Conservation (phyloP, 2,329 filamentous ascomycete species). For the Claviceps sp. region DNA sequence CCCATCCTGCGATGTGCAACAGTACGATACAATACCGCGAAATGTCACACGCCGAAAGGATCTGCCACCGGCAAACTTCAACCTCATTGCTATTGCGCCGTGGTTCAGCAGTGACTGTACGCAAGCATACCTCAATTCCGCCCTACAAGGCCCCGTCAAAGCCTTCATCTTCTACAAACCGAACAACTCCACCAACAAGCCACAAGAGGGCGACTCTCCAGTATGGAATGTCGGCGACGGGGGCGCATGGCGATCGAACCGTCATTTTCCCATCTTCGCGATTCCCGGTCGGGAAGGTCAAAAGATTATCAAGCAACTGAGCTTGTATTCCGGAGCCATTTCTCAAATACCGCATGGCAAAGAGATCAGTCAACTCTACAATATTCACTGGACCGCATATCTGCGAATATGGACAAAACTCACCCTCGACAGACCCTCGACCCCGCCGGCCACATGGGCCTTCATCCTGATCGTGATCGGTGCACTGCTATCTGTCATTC, state of each 20-base stretch:
- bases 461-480: constrained; percentile 61
- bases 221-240: constrained; percentile 60
- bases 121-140: constrained; percentile 52
- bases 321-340: constrained; percentile 65
- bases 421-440: constrained; percentile 29
- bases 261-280: constrained; percentile 71
- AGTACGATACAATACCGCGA: constrained; percentile 52
- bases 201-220: constrained; percentile 50
- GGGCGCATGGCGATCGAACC: constrained; percentile 56
- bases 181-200: constrained; percentile 40
- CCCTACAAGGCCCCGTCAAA: constrained; percentile 44
- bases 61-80: constrained; percentile 55
- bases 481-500: constrained; percentile 55
- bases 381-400: constrained; percentile 43
- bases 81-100: constrained; percentile 69
- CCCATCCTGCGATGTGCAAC: constrained; percentile 49
- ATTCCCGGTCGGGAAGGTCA: constrained; percentile 55
- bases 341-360: constrained; percentile 44
- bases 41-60: constrained; percentile 64
- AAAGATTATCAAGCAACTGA: constrained; percentile 57
- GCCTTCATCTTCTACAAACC: constrained; percentile 52
- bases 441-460: constrained; percentile 66
- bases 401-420: constrained; percentile 47
- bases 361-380: constrained; percentile 41
- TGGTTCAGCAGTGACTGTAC: constrained; percentile 71